Conservation (phyloP, 441 rosid genomes). For the Gossypium aridum region DNA sequence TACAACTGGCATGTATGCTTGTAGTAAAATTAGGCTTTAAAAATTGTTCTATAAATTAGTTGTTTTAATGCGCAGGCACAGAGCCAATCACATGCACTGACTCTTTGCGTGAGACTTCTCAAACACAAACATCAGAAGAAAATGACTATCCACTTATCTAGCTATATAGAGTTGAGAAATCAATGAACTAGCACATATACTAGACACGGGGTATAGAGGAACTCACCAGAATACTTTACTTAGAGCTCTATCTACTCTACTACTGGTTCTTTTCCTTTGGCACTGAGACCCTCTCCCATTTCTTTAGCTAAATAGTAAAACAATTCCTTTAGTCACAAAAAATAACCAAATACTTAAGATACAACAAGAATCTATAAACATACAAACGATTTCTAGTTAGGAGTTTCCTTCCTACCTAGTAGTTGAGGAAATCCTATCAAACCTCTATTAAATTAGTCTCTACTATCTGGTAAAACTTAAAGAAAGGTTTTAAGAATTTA, state of each 20-base stretch:
- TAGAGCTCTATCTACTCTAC: background rate
- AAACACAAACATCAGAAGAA: background rate
- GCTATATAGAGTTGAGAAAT: background rate
- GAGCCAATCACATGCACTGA: background rate
- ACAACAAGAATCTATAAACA: background rate
- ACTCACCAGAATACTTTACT: background rate
- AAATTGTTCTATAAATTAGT: too few species aligned
- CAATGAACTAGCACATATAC: background rate
- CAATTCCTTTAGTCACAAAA: background rate
- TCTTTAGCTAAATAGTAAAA: background rate
- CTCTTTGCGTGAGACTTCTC: background rate
- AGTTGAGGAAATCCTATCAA: background rate
- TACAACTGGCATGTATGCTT: too few species aligned
- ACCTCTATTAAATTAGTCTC: background rate
- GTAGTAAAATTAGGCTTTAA: too few species aligned
- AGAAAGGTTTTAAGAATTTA: background rate
- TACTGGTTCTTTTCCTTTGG: background rate
- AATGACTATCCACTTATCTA: background rate
- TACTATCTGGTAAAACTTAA: background rate
- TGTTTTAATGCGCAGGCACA: too few species aligned
- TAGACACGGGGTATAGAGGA: too few species aligned
- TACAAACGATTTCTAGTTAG: background rate
- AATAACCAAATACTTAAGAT: background rate
- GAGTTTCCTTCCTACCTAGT: background rate
- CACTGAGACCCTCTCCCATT: background rate